Conservation (phyloP, 768 basidiomycete species). For the Dacryopinax primogenitus region DNA sequence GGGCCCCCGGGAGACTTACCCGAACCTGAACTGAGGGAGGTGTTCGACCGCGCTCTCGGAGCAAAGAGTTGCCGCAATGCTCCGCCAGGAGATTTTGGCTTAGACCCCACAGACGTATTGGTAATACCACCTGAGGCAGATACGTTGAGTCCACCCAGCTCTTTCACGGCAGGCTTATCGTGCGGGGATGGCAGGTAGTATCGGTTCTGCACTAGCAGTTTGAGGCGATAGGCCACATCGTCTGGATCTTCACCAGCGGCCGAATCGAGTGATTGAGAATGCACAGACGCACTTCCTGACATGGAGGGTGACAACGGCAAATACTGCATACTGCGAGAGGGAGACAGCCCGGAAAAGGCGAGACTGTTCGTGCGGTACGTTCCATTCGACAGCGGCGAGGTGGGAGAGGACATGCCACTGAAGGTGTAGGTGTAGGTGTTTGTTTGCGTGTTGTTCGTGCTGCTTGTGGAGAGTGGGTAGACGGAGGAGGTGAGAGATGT, state of each 20-base stretch:
- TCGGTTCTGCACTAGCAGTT: conserved; percentile 71
- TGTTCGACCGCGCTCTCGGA: background rate
- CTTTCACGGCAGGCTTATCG: conserved; percentile 42
- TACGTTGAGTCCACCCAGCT: background rate
- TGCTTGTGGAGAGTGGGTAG: background rate
- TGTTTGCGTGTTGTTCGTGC: background rate
- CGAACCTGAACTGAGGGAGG: background rate
- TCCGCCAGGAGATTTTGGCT: background rate
- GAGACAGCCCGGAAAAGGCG: background rate
- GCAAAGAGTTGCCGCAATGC: background rate
- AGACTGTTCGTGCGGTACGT: conserved; percentile 1
- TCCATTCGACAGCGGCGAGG: background rate
- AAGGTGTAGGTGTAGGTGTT: conserved; percentile 6
- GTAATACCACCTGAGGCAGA: background rate
- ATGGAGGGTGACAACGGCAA: background rate
- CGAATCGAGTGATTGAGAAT: background rate
- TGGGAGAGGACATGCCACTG: conserved; percentile 1
- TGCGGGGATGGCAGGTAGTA: conserved; percentile 85
- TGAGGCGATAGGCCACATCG: conserved; percentile 74
- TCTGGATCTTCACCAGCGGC: conserved; percentile 34
- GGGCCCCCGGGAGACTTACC: background rate
- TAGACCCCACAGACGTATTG: background rate
- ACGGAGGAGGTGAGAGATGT: conserved; percentile 5
- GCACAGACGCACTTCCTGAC: background rate
- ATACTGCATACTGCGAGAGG: background rate